Evolutionary conservation across 1,139 yeast species (phyloP), one percentile per base, ranked within the genome.

Genomic region (Fermentozyma sake): DNA sequence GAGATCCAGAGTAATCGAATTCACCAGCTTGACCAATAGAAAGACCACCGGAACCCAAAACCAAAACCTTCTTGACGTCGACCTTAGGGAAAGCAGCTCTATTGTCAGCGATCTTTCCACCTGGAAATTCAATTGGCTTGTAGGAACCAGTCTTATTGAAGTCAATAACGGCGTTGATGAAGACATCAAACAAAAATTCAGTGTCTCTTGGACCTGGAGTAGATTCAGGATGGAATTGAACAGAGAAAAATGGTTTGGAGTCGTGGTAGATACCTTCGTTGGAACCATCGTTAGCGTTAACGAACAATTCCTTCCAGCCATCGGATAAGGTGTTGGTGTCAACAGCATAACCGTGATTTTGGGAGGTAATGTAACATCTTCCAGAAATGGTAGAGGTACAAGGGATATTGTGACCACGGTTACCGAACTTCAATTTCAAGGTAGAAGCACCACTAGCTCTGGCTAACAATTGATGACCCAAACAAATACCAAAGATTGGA

Each of bases 21-120:
- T 91, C 99, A 62, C 99, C 99, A 41, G 99, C 99, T 71, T 91
- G 99, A 50, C 99, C 99, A 60, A 91, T 91, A 34, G 95, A 83
- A 48, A 91, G 73, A 58, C 99, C 99, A 69, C 99, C 99, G 27
- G 97, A 89, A 44, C 99, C 99, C 48, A 91, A 74, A 37, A 91
- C 95, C 52, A 91, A 76, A 21, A 91, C 98, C 65, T 93, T 93
- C 71, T 87, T 85, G 49, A 83, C 95, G 30, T 82, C 73, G 27
- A 78, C 84, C 45, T 77, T 76, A 46, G 95, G 95, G 46, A 61
- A 68, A 34, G 78, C 77, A 26, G 79, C 79, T 46, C 71, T 58
- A 62, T 85, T 85, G 30, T 83, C 95, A 35, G 69, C 86, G 31
- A 74, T 38, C 38, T 62, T 54, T 30, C 96, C 96, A 53, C 96